phyloP scores from a whole-genome alignment of 2,329 filamentous ascomycete genomes.

The Aureobasidium musti region DNA sequence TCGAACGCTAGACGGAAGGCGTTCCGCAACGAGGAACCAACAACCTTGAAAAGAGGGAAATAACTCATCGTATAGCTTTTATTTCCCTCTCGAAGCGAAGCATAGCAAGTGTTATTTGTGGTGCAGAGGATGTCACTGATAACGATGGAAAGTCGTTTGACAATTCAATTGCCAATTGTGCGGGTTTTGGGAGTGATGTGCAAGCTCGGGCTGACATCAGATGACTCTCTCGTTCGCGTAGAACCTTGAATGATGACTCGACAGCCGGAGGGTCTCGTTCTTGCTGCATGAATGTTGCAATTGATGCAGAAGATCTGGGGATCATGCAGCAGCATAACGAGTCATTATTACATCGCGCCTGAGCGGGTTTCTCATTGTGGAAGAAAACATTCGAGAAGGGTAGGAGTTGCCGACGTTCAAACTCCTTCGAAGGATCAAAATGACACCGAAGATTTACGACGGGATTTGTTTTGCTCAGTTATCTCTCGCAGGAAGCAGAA shows the following conservation, averaged over 20 bases:
- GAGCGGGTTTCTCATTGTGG: no score
- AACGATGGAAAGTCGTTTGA: not conserved
- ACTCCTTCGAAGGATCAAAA: not conserved
- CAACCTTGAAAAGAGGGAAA: not conserved
- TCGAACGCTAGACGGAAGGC: conserved; percentile 6
- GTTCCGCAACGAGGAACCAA: not conserved
- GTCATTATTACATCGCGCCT: not conserved
- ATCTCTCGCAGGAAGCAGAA: not conserved
- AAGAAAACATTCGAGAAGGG: not conserved
- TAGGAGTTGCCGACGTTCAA: not conserved
- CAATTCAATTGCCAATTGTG: conserved; percentile 13
- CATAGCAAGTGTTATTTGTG: not conserved
- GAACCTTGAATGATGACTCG: not conserved
- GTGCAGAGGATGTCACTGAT: not conserved
- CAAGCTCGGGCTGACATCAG: conserved; percentile 14
- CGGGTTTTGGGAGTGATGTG: not conserved
- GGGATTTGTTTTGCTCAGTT: conserved; percentile 17
- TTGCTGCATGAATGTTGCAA: conserved; percentile 15
- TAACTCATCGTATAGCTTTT: not conserved
- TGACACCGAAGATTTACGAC: conserved; percentile 6
- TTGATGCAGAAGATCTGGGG: conserved; percentile 14
- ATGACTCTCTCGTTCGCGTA: conserved; percentile 3
- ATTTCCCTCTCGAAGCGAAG: not conserved
- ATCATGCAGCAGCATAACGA: conserved; percentile 7
- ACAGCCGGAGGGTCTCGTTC: not conserved